Evolutionary conservation across 805 yeast genomes (phyloP), one percentile per base, ranked within the genome.

Genomic region (Spathaspora gorwiae): DNA sequence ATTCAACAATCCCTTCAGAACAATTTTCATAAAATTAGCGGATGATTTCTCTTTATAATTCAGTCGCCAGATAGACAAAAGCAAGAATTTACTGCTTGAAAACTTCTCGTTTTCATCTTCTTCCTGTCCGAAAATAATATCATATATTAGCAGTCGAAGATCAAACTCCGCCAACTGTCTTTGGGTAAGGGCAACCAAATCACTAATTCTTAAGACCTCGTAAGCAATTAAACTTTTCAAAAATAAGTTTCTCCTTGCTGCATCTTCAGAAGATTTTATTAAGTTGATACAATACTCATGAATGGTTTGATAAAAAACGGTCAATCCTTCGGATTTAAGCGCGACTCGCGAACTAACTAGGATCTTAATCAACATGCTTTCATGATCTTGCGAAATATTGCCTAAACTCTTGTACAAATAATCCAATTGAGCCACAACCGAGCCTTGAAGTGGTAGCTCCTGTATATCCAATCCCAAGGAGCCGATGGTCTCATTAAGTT

Each of bases 401-500:
- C 32, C 29, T 9, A 14, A 7, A 15, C 15, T 27, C 8, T 38
- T 29, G 13, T 26, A 39, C 14, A 38, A 30, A 24, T 27, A 24
- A n/a, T 41, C 40, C 30, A 48, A 38, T 19, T 40, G 37, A 5
- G n/a, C 15, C 15, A 2, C 14, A 8, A 44, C 15, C 4, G 35
- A 14, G 29, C 14, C 34, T n/a, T 32, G 34, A 6, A 14, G 12
- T 9, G 34, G 12, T 6, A 35, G n/a, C 8, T 13, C 37, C 7
- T n/a, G 14, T 10, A 36, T 13, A 8, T 26, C 29, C 19, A 46
- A 24, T 10, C 31, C 7, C 15, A 47, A 39, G 7, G 29, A n/a
- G 12, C 26, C 32, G 19, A 35, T 7, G 13, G 54, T 52, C 10
- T 59, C 62, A 3, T 39, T 39, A 11, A 54, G 15, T 33, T 60